Conservation (phyloP, 2,329 filamentous ascomycete genomes). For the Monosporascus sp. region DNA sequence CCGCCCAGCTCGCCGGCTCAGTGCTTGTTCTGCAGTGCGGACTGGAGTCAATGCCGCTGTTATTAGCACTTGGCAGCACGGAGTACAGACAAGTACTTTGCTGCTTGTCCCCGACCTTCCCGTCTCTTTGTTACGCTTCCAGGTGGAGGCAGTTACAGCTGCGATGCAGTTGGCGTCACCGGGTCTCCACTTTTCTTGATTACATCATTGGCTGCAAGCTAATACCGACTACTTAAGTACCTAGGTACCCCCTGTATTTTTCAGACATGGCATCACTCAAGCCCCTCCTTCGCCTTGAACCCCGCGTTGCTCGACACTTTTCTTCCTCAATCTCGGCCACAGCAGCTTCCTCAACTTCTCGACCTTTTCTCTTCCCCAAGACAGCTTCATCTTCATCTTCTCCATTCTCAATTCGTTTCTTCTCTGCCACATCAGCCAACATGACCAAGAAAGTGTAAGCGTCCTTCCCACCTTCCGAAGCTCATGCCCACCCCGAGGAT, state of each 20-base stretch:
- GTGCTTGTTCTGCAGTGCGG: too few species aligned
- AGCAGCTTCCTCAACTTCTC: conserved; percentile 32
- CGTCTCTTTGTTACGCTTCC: background rate
- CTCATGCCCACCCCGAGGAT: background rate
- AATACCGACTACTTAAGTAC: background rate
- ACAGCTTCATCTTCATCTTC: conserved; percentile 33
- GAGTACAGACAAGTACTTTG: background rate
- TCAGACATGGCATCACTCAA: conserved; percentile 2
- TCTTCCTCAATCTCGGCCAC: conserved; percentile 18
- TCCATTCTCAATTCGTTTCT: conserved; percentile 36
- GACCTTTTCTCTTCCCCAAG: conserved; percentile 27
- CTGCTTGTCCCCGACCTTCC: background rate
- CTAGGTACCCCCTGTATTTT: background rate
- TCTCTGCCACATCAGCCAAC: conserved; percentile 59
- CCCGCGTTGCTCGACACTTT: conserved; percentile 16
- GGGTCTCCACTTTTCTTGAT: background rate
- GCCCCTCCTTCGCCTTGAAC: conserved; percentile 17
- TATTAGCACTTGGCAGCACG: too few species aligned
- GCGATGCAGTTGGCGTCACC: background rate
- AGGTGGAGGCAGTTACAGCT: background rate
- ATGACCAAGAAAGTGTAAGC: conserved; percentile 74
- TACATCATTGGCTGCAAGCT: background rate
- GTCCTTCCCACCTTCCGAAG: conserved; percentile 10
- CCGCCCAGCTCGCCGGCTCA: background rate
- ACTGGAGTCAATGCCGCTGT: too few species aligned